These are phyloP conservation scores for Jacaranda mimosifolia DNA, from an alignment of 257 asterid genomes.

Conservation along the genomic window DNA sequence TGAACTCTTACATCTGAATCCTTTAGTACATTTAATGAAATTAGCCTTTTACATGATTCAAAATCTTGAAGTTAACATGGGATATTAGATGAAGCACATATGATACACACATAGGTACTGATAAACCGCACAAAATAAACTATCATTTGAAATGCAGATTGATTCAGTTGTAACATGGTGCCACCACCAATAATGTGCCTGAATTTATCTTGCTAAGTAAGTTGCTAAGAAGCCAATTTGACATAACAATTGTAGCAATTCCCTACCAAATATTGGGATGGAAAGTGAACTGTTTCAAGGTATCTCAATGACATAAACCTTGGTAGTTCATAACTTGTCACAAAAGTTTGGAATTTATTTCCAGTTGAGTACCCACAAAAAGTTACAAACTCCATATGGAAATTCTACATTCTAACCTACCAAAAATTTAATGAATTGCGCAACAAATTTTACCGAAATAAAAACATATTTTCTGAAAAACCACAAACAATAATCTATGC, in stretches of 20 bases:
- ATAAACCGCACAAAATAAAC: not conserved
- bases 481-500: slow-evolving; percentile 5
- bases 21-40: not conserved
- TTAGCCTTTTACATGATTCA: slow-evolving; percentile 2
- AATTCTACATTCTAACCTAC: slow-evolving; percentile 20
- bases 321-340: not conserved
- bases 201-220: not conserved
- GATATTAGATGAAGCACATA: slow-evolving; percentile 14
- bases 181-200: not conserved
- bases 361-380: slow-evolving; percentile 12
- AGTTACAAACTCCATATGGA: not conserved
- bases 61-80: slow-evolving; percentile 11
- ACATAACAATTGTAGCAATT: not conserved
- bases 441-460: slow-evolving; percentile 3
- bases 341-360: not conserved
- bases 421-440: not conserved
- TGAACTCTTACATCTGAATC: not conserved
- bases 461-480: slow-evolving; percentile 24
- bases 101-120: not conserved
- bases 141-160: slow-evolving; percentile 1
- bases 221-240: not conserved
- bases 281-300: slow-evolving; percentile 18
- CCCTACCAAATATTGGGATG: not conserved
- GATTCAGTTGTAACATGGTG: not conserved
- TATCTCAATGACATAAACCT: slow-evolving; percentile 19